These are phyloP conservation scores for Acanthochlamys bracteata DNA, from an alignment of 106 monocot genomes.

Conservation along the genomic window DNA sequence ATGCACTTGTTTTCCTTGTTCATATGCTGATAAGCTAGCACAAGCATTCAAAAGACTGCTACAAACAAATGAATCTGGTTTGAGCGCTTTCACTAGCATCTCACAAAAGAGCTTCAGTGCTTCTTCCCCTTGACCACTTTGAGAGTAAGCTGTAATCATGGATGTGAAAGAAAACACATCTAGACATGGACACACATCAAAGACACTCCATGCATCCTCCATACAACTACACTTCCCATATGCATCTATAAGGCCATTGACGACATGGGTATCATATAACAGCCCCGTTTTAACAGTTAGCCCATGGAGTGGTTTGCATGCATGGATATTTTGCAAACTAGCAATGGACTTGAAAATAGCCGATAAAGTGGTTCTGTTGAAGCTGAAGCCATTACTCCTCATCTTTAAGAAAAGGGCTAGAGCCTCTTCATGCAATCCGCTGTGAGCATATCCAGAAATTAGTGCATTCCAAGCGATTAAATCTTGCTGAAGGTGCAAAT, in stretches of 20 bases:
- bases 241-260: slow-evolving; percentile 77
- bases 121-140: slow-evolving; percentile 68
- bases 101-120: slow-evolving; percentile 54
- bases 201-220: slow-evolving; percentile 41
- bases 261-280: slow-evolving; percentile 55
- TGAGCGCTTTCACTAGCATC: slow-evolving; percentile 39
- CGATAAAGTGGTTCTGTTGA: slow-evolving; percentile 72
- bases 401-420: slow-evolving; percentile 44
- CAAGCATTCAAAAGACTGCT: slow-evolving; percentile 84
- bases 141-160: slow-evolving; percentile 58
- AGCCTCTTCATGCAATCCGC: slow-evolving; percentile 37
- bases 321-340: slow-evolving; percentile 24
- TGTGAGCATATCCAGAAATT: slow-evolving; percentile 72
- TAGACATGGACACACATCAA: slow-evolving; percentile 38
- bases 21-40: slow-evolving; percentile 70
- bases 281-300: slow-evolving; percentile 43
- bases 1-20: slow-evolving; percentile 84
- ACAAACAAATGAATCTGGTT: slow-evolving; percentile 65
- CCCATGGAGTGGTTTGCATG: slow-evolving; percentile 49
- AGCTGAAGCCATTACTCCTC: slow-evolving; percentile 41
- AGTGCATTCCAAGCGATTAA: slow-evolving; percentile 78
- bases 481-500: slow-evolving; percentile 38
- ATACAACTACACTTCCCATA: slow-evolving; percentile 61
- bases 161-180: slow-evolving; percentile 76
- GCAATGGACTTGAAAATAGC: slow-evolving; percentile 73